A percentile compares a stretch with the other conserved stretches of the same genome.
phyloP scores from a whole-genome alignment of 148 eudicot genomes.

The Arbutus unedo region DNA sequence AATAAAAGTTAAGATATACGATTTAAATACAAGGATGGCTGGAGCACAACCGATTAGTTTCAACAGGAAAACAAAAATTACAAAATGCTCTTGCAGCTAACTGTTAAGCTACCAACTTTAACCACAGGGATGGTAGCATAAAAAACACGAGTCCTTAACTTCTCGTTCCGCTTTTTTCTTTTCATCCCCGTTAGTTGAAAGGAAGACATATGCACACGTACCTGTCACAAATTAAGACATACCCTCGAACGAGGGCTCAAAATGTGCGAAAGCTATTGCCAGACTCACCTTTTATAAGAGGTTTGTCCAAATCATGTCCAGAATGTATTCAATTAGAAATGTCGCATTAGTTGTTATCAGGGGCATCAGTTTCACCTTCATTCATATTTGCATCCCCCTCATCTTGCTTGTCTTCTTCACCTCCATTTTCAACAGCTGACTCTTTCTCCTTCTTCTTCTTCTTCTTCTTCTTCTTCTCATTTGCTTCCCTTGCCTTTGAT shows the following conservation, averaged over 20 bases:
- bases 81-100: not conserved
- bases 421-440: slow-evolving; percentile 33
- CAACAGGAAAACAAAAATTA: not conserved
- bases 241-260: not conserved
- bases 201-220: no score
- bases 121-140: not conserved
- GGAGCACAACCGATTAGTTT: not conserved
- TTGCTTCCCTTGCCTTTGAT: slow-evolving; percentile 44
- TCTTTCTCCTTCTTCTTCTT: slow-evolving; percentile 26
- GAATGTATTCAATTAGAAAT: not conserved
- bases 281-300: not conserved
- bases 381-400: slow-evolving; percentile 10
- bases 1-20: not conserved
- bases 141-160: not conserved
- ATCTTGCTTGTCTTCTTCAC: slow-evolving; percentile 24
- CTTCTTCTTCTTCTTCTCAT: slow-evolving; percentile 33
- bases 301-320: not conserved
- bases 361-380: slow-evolving; percentile 11
- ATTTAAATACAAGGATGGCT: not conserved
- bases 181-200: not conserved
- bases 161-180: not conserved
- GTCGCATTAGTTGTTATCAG: not conserved
- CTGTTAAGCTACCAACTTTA: not conserved
- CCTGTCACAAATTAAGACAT: no score
- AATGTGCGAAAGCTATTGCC: not conserved